Conservation (phyloP, 129 eudicot genomes). For the Smallanthus sonchifolius region DNA sequence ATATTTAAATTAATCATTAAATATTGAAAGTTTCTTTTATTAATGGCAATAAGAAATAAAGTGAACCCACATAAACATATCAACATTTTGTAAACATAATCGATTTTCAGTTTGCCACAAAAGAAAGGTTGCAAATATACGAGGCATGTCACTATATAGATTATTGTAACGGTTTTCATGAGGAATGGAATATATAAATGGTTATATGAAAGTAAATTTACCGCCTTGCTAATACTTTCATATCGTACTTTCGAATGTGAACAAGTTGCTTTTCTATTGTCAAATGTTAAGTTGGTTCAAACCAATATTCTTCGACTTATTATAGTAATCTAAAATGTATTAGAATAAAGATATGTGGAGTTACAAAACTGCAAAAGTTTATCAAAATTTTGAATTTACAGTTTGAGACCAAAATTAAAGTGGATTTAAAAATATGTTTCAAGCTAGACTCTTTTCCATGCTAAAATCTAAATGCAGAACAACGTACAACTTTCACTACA, state of each 20-base stretch:
- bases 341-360: not conserved
- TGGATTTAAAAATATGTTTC: not conserved
- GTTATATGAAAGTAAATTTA: not conserved
- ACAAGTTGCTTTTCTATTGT: not conserved
- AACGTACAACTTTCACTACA: not conserved
- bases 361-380: not conserved
- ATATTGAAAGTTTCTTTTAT: not conserved
- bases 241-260: not conserved
- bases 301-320: not conserved
- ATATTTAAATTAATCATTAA: not conserved
- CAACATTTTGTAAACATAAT: not conserved
- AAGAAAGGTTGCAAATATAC: constrained; percentile 8
- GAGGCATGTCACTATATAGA: not conserved
- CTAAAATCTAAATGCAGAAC: not conserved
- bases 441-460: constrained; percentile 4
- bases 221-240: not conserved
- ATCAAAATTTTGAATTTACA: not conserved
- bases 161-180: not conserved
- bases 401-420: not conserved
- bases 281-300: not conserved
- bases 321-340: not conserved
- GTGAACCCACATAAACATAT: not conserved
- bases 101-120: not conserved
- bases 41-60: not conserved
- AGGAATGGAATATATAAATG: not conserved